Conservation (phyloP, 345 rosid species). For the Rhodomyrtus tomentosa region DNA sequence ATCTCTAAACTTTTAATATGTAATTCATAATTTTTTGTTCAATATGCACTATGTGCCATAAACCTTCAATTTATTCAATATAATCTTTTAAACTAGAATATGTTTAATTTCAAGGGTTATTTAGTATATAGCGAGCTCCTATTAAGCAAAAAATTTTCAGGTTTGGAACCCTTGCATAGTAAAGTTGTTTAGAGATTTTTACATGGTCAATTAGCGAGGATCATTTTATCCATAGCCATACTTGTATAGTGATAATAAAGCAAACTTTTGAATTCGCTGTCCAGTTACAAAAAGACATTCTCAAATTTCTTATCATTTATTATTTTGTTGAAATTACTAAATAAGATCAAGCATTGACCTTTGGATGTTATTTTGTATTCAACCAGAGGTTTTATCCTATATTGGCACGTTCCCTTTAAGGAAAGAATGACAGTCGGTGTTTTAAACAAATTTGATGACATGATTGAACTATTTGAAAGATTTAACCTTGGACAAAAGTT, state of each 20-base stretch:
- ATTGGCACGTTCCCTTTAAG: background rate
- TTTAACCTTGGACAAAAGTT: background rate
- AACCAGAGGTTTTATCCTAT: background rate
- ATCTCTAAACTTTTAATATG: too few relatives aligned
- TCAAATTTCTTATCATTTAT: background rate
- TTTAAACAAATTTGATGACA: background rate
- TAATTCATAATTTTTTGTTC: fast-evolving
- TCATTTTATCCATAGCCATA: background rate
- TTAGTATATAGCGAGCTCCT: too few relatives aligned
- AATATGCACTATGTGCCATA: too few relatives aligned
- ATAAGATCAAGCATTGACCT: background rate
- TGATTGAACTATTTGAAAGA: background rate
- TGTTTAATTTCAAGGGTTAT: too few relatives aligned
- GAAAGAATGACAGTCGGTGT: background rate
- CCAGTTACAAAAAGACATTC: background rate
- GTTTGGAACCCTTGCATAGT: too few relatives aligned
- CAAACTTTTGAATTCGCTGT: background rate
- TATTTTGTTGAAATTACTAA: background rate
- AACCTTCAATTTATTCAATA: too few relatives aligned
- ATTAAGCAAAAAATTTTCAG: too few relatives aligned
- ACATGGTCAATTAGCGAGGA: too few relatives aligned
- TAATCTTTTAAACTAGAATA: too few relatives aligned
- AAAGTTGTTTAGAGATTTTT: too few relatives aligned
- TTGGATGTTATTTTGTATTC: background rate
- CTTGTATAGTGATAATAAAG: background rate